Conservation (phyloP, 176 grass and related monocot genomes). For the Tillandsia fasciculata region DNA sequence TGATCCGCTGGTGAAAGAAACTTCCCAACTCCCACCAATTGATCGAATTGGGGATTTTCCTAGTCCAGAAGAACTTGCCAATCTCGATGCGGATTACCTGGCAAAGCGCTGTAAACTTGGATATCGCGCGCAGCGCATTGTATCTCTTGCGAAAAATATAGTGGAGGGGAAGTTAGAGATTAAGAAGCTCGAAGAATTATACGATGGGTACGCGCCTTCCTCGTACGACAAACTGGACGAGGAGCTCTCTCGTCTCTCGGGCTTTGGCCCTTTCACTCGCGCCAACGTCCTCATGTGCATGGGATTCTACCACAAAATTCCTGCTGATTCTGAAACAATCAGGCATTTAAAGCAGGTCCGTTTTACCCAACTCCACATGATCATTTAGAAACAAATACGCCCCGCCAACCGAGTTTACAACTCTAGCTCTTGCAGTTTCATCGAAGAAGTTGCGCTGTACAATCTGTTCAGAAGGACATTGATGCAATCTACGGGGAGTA, state of each 20-base stretch:
- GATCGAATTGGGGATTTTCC: conserved; percentile 50
- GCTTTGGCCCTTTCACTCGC: conserved; percentile 79
- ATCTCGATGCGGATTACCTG: conserved; percentile 35
- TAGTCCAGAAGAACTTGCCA: conserved; percentile 45
- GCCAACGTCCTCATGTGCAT: conserved; percentile 79
- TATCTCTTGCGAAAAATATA: conserved; percentile 48
- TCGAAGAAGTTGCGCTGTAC: conserved; percentile 32
- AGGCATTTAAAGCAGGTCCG: conserved; percentile 62
- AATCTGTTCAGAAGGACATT: conserved; percentile 34
- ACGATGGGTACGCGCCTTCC: conserved; percentile 14
- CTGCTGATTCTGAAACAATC: conserved; percentile 62
- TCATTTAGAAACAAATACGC: background rate
- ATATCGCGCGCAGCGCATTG: conserved; percentile 53
- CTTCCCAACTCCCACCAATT: background rate
- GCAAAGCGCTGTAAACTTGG: conserved; percentile 49
- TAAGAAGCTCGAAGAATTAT: conserved; percentile 41
- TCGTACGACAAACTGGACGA: conserved; percentile 35
- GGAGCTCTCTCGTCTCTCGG: conserved; percentile 35
- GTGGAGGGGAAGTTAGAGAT: conserved; percentile 37
- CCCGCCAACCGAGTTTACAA: background rate
- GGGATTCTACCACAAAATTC: conserved; percentile 64
- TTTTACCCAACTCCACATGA: conserved; percentile 7
- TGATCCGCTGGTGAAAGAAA: background rate
- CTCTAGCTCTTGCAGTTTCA: conserved; percentile 39
- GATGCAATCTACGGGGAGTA: conserved; percentile 47